Base-by-base conservation (phyloP, 768 basidiomycete species). In the Panaeolus cyanescens region DNA sequence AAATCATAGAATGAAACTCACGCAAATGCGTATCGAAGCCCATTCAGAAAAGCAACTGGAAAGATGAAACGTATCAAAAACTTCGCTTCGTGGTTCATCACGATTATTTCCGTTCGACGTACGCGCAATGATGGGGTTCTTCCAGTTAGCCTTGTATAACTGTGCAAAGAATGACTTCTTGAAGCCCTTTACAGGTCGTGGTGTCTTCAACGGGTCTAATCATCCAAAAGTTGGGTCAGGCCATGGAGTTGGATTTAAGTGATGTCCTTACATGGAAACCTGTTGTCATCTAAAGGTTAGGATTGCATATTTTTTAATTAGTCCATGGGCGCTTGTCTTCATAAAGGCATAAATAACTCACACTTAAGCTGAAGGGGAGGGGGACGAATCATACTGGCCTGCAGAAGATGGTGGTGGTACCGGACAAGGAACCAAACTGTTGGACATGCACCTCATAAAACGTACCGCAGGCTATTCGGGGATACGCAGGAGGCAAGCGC, bases 331-430 rank as follows among this genome's bases (percentile, higher is more conserved):
- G 45, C 25, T 50, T 50, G 45, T 28, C 25, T 50, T 28, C n/a
- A 13, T 25, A 28, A 30, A 5, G 15, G 15, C 25, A 28, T 4
- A 50, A 40, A 31, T 15, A 15, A 72, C 75, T 58, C 59, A 79
- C 78, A 70, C 64, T 79, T 74, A 59, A 82, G 73, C 60, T 77
- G 75, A 59, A 80, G 77, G 45, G 77, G 76, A 66, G 76, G 75
- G 61, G 80, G 79, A 62, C 76, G 78, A 65, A 73, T 74, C 74
- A 75, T 74, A 72, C 71, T 72, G 71, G 65, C 71, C 72, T 60
- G 70, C 70, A 71, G 72, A 62, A 68, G 62, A 68, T 42, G 66
- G 72, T 69, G 61, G 74, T 76, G 77, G 79, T 79, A 73, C 77
- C 75, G 74, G 77, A 80, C 77, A 69, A 75, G 65, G 74, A 69